Base-by-base conservation (phyloP, 371 early-diverging fungal species). In the Rhizopus stolonifer region DNA sequence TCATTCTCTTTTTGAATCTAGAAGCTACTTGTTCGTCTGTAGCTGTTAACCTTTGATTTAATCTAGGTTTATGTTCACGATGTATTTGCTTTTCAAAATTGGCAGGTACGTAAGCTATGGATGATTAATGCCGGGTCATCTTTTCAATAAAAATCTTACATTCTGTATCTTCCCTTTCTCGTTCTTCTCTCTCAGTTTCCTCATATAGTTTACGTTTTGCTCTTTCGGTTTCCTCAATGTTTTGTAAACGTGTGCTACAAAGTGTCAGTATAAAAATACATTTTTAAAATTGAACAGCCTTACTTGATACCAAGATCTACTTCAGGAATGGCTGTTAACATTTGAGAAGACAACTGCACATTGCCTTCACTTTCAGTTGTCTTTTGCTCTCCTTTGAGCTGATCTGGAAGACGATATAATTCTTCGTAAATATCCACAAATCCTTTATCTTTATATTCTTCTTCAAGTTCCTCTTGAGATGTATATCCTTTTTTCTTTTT, bases 281-380 rank as follows among this genome's bases (percentile, higher is more conserved):
- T n/a, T 29, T 29, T 29, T 29, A 21, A 42, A 10, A 2, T n/a
- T 32, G 24, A 15, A 24, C 9, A 18, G 9, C 69, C 74, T 56
- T 80, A 89, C 87, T 81, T 85, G 32, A 90, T 87, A 32, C 94
- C 96, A 3, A 96, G 74, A 65, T 95, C 94, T 4, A 94, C 91
- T 67, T 95, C 95, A 4, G 94, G 96, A 49, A 96, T 93, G 8
- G 93, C 90, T 7, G 94, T 92, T 31, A 96, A 63, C 94, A 96
- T 94, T 31, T 89, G 80, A 8, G 94, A 80, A 2, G 94, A 93
- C 29, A 90, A 67, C 36, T 92, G 88, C 1, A 93, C 90, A 57
- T 88, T 93, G 18, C 94, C 94, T 61, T 96, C 95, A 15, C 74
- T 70, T 21, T 89, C 82, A 0, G 80, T 81, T 55, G 83, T 83